Conservation (phyloP, 768 basidiomycete species). For the Leccinum uliginosum region DNA sequence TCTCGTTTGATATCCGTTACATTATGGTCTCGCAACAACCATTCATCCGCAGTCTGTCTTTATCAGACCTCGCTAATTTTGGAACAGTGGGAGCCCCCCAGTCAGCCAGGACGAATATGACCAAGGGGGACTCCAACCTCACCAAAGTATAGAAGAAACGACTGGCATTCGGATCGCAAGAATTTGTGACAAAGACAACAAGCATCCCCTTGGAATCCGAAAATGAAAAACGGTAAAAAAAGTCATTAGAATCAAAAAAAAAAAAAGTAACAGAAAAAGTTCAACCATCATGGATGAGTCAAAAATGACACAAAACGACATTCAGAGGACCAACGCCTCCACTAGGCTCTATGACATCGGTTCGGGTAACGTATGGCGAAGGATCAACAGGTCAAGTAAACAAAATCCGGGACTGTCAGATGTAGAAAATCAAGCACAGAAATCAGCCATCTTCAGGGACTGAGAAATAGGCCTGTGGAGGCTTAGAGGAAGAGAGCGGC, state of each 20-base stretch:
- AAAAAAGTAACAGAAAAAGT: not conserved
- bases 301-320: not conserved
- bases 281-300: not conserved
- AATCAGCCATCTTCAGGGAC: slow-evolving; percentile 16
- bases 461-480: not conserved
- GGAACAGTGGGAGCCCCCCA: not conserved
- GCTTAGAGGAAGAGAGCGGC: slow-evolving; percentile 37
- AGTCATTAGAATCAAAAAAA: slow-evolving; percentile 2
- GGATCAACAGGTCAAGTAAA: slow-evolving; percentile 2
- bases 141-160: not conserved
- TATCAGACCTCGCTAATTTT: not conserved
- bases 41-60: not conserved
- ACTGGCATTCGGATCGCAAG: slow-evolving; percentile 16
- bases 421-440: slow-evolving; percentile 13
- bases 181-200: slow-evolving; percentile 16
- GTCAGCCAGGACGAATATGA: not conserved
- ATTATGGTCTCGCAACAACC: not conserved
- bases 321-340: slow-evolving; percentile 2
- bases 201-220: slow-evolving; percentile 13
- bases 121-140: not conserved
- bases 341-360: not conserved
- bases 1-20: not conserved
- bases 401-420: slow-evolving; percentile 14
- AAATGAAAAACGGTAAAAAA: not conserved
- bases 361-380: slow-evolving; percentile 18